Evolutionary conservation across 2,329 filamentous ascomycete genomes (phyloP), one percentile per base, ranked within the genome.

Genomic region (Blastomyces parvus): DNA sequence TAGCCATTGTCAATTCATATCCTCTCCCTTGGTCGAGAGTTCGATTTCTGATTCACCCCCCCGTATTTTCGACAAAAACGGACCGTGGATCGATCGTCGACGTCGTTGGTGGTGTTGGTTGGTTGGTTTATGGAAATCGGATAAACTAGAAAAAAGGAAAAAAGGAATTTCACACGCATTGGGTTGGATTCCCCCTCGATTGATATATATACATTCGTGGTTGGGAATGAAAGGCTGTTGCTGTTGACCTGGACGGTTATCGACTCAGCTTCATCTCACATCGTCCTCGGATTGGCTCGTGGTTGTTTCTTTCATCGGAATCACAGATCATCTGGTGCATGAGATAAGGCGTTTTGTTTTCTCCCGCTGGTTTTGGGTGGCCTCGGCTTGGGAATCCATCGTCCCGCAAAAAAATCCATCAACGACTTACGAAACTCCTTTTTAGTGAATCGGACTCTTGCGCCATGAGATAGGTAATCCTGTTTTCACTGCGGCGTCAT

Each of bases 401-500:
- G 42, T 59, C 27, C 17, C 14, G 19, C 52, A 36, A 36, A 42
- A 30, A n/a, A n/a, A n/a, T n/a, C 14, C 17, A 59, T 48, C 27
- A 36, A 46, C 42, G 42, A 59, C 40, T 33, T 33, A 33, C 40
- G 57, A 33, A n/a, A 17, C 25, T 30, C 57, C 1, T 27, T 40
- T 55, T 8, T 8, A 33, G 57, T 42, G 38, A 46, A 30, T 59
- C 38, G 42, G 46, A 33, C 5, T 38, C n/a, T 48, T 36, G 25
- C 58, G n/a, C 42, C 30, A 60, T 60, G 58, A 46, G 44, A 60
- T 59, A 59, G 57, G 38, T 36, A 22, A n/a, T 55, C 30, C 40
- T 40, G 13, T 40, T 27, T 22, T 46, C 25, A 17, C 14, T 48
- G 42, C 44, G 40, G 58, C 40, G 44, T 60, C 58, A n/a, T 2